phyloP scores from a whole-genome alignment of 202 grass and related monocot species.

The Panicum hallii region DNA sequence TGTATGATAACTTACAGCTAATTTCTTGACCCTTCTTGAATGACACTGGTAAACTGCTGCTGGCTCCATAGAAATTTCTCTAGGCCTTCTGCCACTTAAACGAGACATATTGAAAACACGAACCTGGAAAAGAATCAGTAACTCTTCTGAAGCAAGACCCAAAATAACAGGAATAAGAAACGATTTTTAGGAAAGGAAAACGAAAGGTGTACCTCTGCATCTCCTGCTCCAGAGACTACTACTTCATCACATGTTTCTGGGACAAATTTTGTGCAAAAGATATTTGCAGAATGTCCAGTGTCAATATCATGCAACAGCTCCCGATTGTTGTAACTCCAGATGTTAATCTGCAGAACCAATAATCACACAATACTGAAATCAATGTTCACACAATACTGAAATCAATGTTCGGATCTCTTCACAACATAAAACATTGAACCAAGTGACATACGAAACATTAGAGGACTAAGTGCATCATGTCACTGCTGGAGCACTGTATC shows the following conservation, averaged over 20 bases:
- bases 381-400: constrained; percentile 17
- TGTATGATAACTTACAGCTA: constrained; percentile 75
- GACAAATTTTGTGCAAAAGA: constrained; percentile 96
- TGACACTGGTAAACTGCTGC: constrained; percentile 83
- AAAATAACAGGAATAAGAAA: constrained; percentile 11
- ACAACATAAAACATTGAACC: constrained; percentile 21
- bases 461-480: background rate
- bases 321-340: constrained; percentile 81
- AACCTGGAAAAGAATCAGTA: constrained; percentile 75
- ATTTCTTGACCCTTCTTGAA: constrained; percentile 90
- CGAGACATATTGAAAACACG: constrained; percentile 92
- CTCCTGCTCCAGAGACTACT: constrained; percentile 90
- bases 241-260: constrained; percentile 92
- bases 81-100: constrained; percentile 61
- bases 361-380: constrained; percentile 21
- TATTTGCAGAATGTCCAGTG: constrained; percentile 87
- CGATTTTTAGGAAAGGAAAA: background rate
- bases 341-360: constrained; percentile 73
- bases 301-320: constrained; percentile 81
- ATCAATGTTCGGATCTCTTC: constrained; percentile 14
- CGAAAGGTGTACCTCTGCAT: constrained; percentile 70
- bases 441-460: constrained; percentile 33
- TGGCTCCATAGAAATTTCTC: constrained; percentile 77
- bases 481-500: background rate
- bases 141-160: constrained; percentile 20